Evolutionary conservation across 306 rosid genomes (phyloP), one percentile per base, ranked within the genome.

Genomic region (Astragalus glycyphyllos): DNA sequence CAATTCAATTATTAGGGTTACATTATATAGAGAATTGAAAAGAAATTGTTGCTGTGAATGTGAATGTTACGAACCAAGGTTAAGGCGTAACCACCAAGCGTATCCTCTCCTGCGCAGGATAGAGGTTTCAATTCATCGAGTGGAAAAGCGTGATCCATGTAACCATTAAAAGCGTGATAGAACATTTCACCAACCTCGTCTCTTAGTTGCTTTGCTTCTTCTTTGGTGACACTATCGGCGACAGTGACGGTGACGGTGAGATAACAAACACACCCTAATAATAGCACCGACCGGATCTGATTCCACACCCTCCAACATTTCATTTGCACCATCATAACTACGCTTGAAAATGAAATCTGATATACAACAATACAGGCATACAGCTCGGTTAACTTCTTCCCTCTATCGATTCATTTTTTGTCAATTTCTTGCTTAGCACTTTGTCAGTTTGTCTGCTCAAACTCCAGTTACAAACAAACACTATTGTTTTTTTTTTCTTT

Each of bases 141-240:
- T 12, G 98, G 98, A 75, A 93, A 93, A 51, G 97, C 98, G 79
- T 90, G 80, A 5, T 87, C 85, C 96, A 93, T 93, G 66, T 93
- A 93, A 69, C 97, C 96, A 82, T 93, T 80, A 40, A 93, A 93
- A 76, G 96, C 98, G 76, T 93, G 98, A 82, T 93, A 93, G 75
- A 93, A 93, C 97, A 93, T 93, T 31, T 86, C 96, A 49, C 83
- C 69, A 32, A 89, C 98, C 90, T 93, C 96, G 23, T 92, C 88
- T 73, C 92, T 77, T 44, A 92, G 96, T 41, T 75, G 80, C 60
- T 73, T 90, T 4, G 91, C 96, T 81, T 92, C 98, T 16, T 79
- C 83, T 8, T 73, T 68, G 31, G 91, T 82, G 58, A 92, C 96
- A 69, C 85, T 82, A 23, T 90, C 91, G 54, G 96, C 88, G 53